Evolutionary conservation across 169 alveolate genomes (phyloP).

Genomic region (Amoebophrya sp.): DNA sequence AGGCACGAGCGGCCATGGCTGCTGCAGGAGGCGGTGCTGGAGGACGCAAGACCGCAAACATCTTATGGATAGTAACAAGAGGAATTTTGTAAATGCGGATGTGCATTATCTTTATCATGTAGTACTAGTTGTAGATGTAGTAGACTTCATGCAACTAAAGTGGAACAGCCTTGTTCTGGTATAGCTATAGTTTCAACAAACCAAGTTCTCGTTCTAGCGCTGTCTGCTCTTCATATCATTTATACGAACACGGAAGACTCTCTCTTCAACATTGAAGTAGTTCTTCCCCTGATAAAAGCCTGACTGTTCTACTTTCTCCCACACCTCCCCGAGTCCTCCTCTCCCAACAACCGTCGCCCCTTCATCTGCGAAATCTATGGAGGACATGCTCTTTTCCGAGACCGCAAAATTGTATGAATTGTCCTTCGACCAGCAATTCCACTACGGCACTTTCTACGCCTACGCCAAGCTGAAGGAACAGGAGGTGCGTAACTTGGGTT

Average conservation of each 20-base stretch:
- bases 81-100: no score
- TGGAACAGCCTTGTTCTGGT: no score
- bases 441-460: conserved; percentile 86
- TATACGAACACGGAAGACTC: not conserved
- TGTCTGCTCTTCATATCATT: no score
- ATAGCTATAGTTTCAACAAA: no score
- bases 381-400: conserved; percentile 91
- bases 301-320: conserved; percentile 25
- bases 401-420: conserved; percentile 85
- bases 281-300: not conserved
- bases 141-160: no score
- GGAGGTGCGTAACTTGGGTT: conserved; percentile 91
- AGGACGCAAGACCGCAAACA: no score
- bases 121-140: no score
- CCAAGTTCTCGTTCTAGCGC: no score
- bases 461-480: conserved; percentile 95
- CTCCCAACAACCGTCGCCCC: conserved; percentile 54
- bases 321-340: conserved; percentile 44
- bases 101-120: no score
- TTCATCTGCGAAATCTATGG: no score
- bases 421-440: conserved; percentile 93
- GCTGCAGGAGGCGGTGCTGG: no score
- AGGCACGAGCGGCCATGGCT: not conserved
- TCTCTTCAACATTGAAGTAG: not conserved
- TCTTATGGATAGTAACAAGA: no score